A percentile compares a stretch with the other conserved stretches of the same genome.
These are phyloP conservation scores for Endocarpon pusillum DNA, from an alignment of 495 filamentous ascomycete species.

Conservation along the genomic window DNA sequence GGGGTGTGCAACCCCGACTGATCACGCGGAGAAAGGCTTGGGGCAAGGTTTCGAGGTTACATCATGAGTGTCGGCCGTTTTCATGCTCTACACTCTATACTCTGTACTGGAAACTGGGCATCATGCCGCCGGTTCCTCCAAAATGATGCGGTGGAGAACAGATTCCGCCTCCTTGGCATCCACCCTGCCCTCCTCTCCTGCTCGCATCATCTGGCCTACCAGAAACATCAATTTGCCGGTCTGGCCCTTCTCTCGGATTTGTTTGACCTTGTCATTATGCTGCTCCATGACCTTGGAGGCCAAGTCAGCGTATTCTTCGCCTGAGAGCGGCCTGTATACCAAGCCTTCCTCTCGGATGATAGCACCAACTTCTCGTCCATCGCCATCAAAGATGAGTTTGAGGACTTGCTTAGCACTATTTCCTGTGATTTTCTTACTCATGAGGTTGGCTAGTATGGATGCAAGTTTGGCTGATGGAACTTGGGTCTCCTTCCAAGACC, in stretches of 20 bases:
- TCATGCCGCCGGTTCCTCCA: too few species aligned
- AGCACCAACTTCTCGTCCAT: conserved; percentile 32
- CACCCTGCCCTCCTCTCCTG: conserved; percentile 56
- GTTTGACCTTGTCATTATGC: conserved; percentile 43
- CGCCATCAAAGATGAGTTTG: conserved; percentile 36
- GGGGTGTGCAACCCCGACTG: too few species aligned
- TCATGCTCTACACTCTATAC: too few species aligned
- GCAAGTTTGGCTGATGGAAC: conserved; percentile 46
- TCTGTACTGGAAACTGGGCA: too few species aligned
- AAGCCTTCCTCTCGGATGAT: conserved; percentile 51
- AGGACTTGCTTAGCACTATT: conserved; percentile 61
- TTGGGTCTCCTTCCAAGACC: conserved; percentile 32
- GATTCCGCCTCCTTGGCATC: conserved; percentile 57
- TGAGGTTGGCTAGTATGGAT: conserved; percentile 45
- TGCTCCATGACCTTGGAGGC: conserved; percentile 25
- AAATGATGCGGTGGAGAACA: conserved; percentile 39
- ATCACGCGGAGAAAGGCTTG: conserved; percentile 1
- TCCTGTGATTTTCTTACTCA: conserved; percentile 53
- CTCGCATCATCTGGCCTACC: conserved; percentile 79
- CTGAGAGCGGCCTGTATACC: conserved; percentile 40
- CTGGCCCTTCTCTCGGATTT: conserved; percentile 47
- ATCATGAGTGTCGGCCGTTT: conserved; percentile 7
- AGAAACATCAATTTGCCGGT: conserved; percentile 68
- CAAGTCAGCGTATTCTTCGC: conserved; percentile 28
- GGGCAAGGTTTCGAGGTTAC: conserved; percentile 1